Base-by-base conservation (phyloP, 345 rosid species). In the Dipteronia sinensis region DNA sequence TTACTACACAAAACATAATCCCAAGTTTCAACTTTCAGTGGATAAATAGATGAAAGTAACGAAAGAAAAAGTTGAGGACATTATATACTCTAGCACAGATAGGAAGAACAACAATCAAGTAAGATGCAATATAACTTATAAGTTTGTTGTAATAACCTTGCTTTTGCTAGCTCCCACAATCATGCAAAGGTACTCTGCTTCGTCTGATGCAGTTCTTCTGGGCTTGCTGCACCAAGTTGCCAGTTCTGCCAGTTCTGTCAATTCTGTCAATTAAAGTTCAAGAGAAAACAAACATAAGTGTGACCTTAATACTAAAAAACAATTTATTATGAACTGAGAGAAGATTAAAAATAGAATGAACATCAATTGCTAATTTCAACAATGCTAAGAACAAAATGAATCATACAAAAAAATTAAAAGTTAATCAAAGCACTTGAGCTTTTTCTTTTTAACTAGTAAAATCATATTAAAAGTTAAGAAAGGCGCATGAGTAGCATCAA, bases 121-220 rank as follows among this genome's bases (percentile, higher is more conserved):
- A 62, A 69, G 56, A 6, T 46, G 34, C 72, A 44, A 69, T 69
- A 69, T 11, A 46, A 47, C 1, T 17, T 9, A 66, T 16, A 34
- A 40, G 17, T 46, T 19, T 59, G 22, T 59, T 42, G 23, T 15
- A 73, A 38, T 59, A 16, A 74, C 77, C 77, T 74, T 25, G 69
- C 46, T 3, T 42, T 10, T 74, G 42, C 34, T 31, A 72, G 75
- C 27, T n/a, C n/a, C 75, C 25, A 1, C 64, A 29, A 15, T 71
- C 25, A 55, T 71, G 65, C 25, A 13, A 56, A 11, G 44, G 34
- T 56, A 27, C n/a, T 12, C 65, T 74, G 23, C 17, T 42, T 42
- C 69, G 25, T 74, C 69, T 17, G 69, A 10, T 46, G 4, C n/a
- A 15, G 25, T 63, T 47, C 69, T 25, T 25, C 10, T 20, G 6